These are phyloP conservation scores for Antarctomyces pellizariae DNA, from an alignment of 495 filamentous ascomycete genomes.

Conservation along the genomic window DNA sequence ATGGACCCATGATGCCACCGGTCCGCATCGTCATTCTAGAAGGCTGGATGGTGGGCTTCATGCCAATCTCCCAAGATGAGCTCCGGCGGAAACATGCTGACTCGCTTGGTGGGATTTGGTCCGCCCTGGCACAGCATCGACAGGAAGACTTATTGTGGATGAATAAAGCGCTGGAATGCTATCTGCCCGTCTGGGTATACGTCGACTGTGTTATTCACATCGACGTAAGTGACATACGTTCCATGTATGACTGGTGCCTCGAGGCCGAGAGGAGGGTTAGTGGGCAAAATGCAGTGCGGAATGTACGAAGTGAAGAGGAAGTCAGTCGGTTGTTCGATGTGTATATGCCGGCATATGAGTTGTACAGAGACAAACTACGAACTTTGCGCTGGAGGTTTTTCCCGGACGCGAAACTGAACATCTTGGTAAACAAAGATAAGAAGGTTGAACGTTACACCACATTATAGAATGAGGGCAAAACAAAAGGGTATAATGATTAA, in stretches of 20 bases:
- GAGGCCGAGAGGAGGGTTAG: slow-evolving; percentile 53
- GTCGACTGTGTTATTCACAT: slow-evolving; percentile 66
- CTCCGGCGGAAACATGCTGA: slow-evolving; percentile 22
- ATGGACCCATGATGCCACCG: slow-evolving; percentile 23
- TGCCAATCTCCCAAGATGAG: slow-evolving; percentile 27
- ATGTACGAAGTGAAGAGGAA: slow-evolving; percentile 42
- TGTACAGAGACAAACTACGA: slow-evolving; percentile 51
- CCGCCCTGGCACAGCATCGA: slow-evolving; percentile 27
- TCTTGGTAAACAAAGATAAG: too few species aligned
- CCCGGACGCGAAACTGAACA: too few species aligned
- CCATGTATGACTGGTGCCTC: slow-evolving; percentile 65
- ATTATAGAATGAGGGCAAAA: too few species aligned
- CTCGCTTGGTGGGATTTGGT: slow-evolving; percentile 31
- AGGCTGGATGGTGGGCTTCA: slow-evolving; percentile 76
- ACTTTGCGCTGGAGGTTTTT: too few species aligned
- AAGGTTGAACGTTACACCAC: too few species aligned
- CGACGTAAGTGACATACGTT: slow-evolving; percentile 47
- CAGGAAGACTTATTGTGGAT: slow-evolving; percentile 46
- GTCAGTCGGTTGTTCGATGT: slow-evolving; percentile 23
- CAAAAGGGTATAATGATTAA: too few species aligned
- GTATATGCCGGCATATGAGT: slow-evolving; percentile 34
- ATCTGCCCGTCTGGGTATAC: slow-evolving; percentile 45
- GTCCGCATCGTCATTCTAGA: slow-evolving; percentile 56
- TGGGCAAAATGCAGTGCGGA: slow-evolving; percentile 25
- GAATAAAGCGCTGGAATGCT: slow-evolving; percentile 37